A percentile compares a stretch with the other conserved stretches of the same genome.
Evolutionary conservation across 345 rosid genomes (phyloP).

Genomic region (Eucalyptus microcorys): DNA sequence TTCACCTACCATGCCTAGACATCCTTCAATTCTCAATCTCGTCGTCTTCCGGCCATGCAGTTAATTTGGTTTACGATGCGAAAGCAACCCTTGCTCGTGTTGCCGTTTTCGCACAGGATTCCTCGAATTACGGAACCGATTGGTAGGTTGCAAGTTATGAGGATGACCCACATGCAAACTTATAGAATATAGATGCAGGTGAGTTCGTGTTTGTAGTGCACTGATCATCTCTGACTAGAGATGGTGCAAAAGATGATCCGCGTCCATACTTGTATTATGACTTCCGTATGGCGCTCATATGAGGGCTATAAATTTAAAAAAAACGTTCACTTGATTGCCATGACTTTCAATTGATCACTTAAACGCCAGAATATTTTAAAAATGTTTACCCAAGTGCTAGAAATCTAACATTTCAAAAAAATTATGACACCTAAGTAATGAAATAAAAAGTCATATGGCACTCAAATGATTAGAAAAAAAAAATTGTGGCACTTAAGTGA

Average conservation of each 20-base stretch:
- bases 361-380: too few relatives aligned
- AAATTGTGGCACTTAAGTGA: accelerated
- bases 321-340: accelerated
- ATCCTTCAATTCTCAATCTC: neutral
- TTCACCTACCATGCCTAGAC: neutral
- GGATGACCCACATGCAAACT: neutral
- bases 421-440: too few relatives aligned
- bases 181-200: neutral
- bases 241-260: accelerated
- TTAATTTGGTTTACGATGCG: neutral
- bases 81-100: neutral
- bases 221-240: neutral
- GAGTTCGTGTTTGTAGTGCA: neutral
- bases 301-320: too few relatives aligned
- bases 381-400: neutral
- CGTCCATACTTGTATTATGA: neutral
- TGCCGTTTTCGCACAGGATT: neutral
- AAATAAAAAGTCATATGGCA: too few relatives aligned
- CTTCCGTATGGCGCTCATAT: too few relatives aligned
- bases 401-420: too few relatives aligned
- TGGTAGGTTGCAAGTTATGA: neutral
- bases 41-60: neutral
- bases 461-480: accelerated
- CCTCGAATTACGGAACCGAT: neutral
- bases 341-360: too few relatives aligned